Evolutionary conservation across 768 basidiomycete species (phyloP).

Genomic region (Pleurotus tuoliensis): DNA sequence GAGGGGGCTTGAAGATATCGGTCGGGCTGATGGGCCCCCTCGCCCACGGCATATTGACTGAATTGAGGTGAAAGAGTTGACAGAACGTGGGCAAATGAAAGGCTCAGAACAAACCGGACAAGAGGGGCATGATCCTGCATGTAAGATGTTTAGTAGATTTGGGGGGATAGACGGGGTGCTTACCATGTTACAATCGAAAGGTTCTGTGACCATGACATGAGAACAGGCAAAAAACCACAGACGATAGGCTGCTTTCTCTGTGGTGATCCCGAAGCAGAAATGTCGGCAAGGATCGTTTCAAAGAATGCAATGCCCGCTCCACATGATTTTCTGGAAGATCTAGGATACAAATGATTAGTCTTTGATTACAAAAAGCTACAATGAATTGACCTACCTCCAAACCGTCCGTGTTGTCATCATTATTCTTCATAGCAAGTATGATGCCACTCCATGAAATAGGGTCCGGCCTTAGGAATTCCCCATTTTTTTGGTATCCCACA

Average conservation of each 20-base stretch:
- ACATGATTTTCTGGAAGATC: constrained; percentile 19
- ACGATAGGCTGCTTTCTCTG: constrained; percentile 19
- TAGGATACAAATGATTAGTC: neutral
- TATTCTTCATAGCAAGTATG: neutral
- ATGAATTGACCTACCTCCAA: neutral
- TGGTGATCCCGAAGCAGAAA: constrained; percentile 23
- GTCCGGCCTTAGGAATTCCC: neutral
- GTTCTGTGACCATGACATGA: constrained; percentile 12
- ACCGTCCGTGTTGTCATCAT: neutral
- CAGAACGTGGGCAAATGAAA: constrained; percentile 8
- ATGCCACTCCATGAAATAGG: neutral
- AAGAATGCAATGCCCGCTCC: constrained; percentile 23
- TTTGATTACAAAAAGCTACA: neutral
- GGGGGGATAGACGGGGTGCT: neutral
- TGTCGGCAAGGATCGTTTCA: constrained; percentile 20
- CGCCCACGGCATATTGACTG: too few species aligned
- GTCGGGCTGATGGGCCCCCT: too few species aligned
- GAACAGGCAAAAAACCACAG: constrained; percentile 25
- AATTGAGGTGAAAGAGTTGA: neutral
- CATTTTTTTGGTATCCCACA: neutral
- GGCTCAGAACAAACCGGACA: constrained; percentile 2
- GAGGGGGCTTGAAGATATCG: too few species aligned
- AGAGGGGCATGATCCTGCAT: neutral
- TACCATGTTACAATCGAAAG: constrained; percentile 5
- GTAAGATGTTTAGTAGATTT: constrained; percentile 5